Percentiles rank a stretch among this genome's conserved stretches.
Conservation (phyloP, 2,329 filamentous ascomycete genomes). For the Beauveria scarabaeidicola region DNA sequence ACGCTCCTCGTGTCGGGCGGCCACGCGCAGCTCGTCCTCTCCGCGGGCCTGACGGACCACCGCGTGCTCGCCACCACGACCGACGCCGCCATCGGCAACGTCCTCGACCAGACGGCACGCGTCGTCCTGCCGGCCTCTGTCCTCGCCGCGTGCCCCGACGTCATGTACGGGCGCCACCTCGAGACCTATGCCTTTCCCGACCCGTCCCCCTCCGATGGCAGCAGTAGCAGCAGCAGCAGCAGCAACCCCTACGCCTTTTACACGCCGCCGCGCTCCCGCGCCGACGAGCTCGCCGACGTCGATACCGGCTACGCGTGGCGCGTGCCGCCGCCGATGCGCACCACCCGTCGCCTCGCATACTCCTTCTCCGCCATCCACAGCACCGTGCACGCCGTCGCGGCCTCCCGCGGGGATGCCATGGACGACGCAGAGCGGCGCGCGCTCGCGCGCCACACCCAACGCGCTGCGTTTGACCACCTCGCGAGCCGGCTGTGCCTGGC, state of each 20-base stretch:
- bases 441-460: conserved; percentile 68
- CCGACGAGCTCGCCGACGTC: conserved; percentile 45
- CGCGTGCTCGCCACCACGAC: conserved; percentile 60
- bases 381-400: conserved; percentile 36
- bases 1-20: conserved; percentile 86
- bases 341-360: conserved; percentile 51
- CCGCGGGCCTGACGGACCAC: conserved; percentile 59
- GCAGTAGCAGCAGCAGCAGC: neutral
- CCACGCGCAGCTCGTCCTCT: conserved; percentile 80
- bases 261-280: conserved; percentile 46
- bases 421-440: conserved; percentile 51
- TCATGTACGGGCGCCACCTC: conserved; percentile 74
- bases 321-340: conserved; percentile 58
- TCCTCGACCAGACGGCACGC: conserved; percentile 80
- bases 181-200: conserved; percentile 65
- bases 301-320: conserved; percentile 47
- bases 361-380: conserved; percentile 65
- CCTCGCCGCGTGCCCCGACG: conserved; percentile 46
- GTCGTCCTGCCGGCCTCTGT: conserved; percentile 57
- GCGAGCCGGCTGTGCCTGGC: conserved; percentile 64
- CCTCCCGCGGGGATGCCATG: conserved; percentile 31
- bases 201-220: neutral
- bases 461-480: conserved; percentile 79
- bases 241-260: conserved; percentile 41
- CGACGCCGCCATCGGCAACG: conserved; percentile 86